Conservation (phyloP, 2,329 filamentous ascomycete species). For the Moelleriella libera region DNA sequence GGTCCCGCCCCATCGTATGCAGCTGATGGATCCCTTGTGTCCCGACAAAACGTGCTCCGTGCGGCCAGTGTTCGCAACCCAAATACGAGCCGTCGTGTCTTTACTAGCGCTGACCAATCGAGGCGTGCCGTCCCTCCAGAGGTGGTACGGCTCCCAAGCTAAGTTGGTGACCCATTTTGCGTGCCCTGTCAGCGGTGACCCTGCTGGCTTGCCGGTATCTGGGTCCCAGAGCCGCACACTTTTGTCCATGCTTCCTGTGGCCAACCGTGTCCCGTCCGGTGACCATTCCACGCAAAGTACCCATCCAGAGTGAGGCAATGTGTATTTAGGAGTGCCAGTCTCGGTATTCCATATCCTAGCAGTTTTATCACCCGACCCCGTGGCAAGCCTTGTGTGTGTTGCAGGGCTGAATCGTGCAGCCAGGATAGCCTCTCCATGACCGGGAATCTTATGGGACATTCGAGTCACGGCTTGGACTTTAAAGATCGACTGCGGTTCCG, state of each 20-base stretch:
- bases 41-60: conserved; percentile 76
- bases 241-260: conserved; percentile 88
- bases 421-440: conserved; percentile 84
- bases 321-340: conserved; percentile 78
- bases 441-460: conserved; percentile 76
- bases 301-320: conserved; percentile 79
- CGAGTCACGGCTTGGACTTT: conserved; percentile 83
- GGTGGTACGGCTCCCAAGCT: conserved; percentile 87
- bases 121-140: conserved; percentile 59
- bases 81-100: conserved; percentile 76
- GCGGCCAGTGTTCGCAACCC: conserved; percentile 64
- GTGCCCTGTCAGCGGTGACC: conserved; percentile 61
- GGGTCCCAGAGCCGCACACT: conserved; percentile 84
- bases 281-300: conserved; percentile 80
- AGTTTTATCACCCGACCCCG: conserved; percentile 81
- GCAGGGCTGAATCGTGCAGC: conserved; percentile 74
- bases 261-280: conserved; percentile 66
- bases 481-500: conserved; percentile 81
- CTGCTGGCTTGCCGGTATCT: conserved; percentile 60
- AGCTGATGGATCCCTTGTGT: conserved; percentile 79
- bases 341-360: conserved; percentile 91
- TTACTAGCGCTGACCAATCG: conserved; percentile 79
- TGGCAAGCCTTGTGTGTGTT: conserved; percentile 64
- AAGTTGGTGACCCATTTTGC: conserved; percentile 79
- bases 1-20: conserved; percentile 88